phyloP scores from a whole-genome alignment of 192 early-diverging fungal genomes.

The Linnemannia elongata region DNA sequence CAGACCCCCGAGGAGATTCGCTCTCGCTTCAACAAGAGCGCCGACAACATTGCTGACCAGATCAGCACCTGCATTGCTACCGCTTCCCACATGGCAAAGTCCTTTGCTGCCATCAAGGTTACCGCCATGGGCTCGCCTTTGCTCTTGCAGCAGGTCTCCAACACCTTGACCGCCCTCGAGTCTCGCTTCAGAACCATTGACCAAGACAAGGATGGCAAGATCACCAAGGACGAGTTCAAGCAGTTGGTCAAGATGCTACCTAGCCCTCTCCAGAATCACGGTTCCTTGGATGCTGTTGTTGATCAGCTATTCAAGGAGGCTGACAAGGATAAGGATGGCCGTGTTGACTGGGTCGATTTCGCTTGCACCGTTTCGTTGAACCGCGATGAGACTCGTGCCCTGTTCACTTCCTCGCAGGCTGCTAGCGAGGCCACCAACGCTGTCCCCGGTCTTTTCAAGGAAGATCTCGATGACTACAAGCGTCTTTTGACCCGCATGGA shows the following conservation, averaged over 20 bases:
- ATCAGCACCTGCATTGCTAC: conserved; percentile 81
- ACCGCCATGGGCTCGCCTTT: conserved; percentile 84
- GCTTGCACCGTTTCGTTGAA: conserved; percentile 73
- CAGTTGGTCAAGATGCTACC: conserved; percentile 40
- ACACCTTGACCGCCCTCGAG: conserved; percentile 60
- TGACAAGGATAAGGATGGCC: conserved; percentile 67
- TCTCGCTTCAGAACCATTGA: conserved; percentile 60
- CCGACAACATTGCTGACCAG: conserved; percentile 74
- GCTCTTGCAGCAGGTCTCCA: conserved; percentile 81
- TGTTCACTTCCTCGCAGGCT: conserved; percentile 42
- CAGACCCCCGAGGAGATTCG: conserved; percentile 61
- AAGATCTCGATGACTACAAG: conserved; percentile 80
- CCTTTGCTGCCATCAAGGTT: conserved; percentile 90
- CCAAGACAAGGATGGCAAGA: conserved; percentile 42
- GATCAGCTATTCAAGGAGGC: conserved; percentile 61
- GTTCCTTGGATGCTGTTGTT: conserved; percentile 16
- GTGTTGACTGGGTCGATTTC: conserved; percentile 77
- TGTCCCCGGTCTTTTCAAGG: conserved; percentile 41
- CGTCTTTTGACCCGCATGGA: conserved; percentile 76
- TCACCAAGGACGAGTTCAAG: conserved; percentile 49
- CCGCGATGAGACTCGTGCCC: conserved; percentile 66
- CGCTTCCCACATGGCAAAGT: conserved; percentile 71
- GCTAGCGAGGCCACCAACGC: neutral
- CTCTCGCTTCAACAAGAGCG: conserved; percentile 69
- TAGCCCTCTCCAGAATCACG: conserved; percentile 16